Percentiles rank a stretch among this genome's conserved stretches.
Conservation (phyloP, 2,329 filamentous ascomycete genomes). For the Xylariaceae sp. region DNA sequence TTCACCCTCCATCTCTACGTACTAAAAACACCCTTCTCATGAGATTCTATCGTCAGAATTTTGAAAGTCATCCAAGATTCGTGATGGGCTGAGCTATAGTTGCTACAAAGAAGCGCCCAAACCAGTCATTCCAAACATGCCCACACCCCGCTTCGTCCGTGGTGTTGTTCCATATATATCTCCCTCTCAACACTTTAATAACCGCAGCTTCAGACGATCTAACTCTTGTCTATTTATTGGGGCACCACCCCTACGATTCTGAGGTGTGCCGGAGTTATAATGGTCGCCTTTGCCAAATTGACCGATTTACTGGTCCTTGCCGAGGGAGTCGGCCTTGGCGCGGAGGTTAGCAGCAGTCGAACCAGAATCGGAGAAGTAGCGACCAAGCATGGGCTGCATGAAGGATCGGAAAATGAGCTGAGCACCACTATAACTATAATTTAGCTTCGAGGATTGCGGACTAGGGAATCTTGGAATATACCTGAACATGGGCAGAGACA, state of each 20-base stretch:
- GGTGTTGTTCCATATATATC: too few relatives aligned
- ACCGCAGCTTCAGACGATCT: constrained; percentile 1
- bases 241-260: too few relatives aligned
- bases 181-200: neutral
- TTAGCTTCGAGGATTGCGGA: constrained; percentile 13
- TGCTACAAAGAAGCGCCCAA: too few relatives aligned
- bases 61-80: neutral
- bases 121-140: too few relatives aligned
- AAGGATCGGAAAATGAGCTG: constrained; percentile 96
- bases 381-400: constrained; percentile 83
- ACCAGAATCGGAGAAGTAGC: constrained; percentile 72
- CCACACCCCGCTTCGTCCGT: too few relatives aligned
- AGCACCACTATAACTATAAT: constrained; percentile 63
- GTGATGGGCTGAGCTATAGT: too few relatives aligned
- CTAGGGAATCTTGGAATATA: constrained; percentile 46
- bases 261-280: too few relatives aligned
- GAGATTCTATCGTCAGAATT: constrained; percentile 4
- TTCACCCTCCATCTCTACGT: constrained; percentile 7
- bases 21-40: constrained; percentile 2
- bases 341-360: constrained; percentile 84
- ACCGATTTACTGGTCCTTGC: constrained; percentile 60
- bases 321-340: constrained; percentile 75
- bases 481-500: constrained; percentile 91
- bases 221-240: too few relatives aligned
- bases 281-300: constrained; percentile 9